Percentiles rank a stretch among this genome's conserved stretches.
Evolutionary conservation across 192 early-diverging fungal species (phyloP).

Genomic region (Lobosporangium transversale): DNA sequence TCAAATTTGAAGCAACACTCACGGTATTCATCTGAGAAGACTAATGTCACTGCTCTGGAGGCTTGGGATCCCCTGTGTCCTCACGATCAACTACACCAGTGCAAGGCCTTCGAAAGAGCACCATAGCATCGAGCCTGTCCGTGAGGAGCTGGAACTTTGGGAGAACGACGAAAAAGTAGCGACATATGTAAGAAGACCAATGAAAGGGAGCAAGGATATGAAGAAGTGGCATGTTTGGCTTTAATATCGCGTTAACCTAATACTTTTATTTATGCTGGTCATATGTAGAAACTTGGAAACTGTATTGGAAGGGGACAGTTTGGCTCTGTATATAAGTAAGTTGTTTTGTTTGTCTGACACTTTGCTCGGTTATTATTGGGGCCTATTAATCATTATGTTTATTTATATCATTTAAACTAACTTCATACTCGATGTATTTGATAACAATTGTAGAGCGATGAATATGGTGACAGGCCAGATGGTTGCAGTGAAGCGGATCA

Average conservation of each 20-base stretch:
- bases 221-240: neutral
- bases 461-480: conserved; percentile 84
- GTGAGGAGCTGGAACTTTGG: conserved; percentile 35
- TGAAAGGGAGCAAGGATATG: neutral
- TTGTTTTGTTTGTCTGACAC: neutral
- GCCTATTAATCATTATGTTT: too few relatives aligned
- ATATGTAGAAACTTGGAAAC: conserved; percentile 74
- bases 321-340: conserved; percentile 83
- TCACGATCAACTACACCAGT: conserved; percentile 41
- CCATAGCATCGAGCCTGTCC: conserved; percentile 12
- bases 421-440: neutral
- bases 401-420: too few relatives aligned
- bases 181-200: conserved; percentile 60
- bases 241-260: too few relatives aligned
- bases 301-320: conserved; percentile 92
- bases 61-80: conserved; percentile 11
- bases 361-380: too few relatives aligned
- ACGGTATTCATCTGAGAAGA: conserved; percentile 27
- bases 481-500: conserved; percentile 89
- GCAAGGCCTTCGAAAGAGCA: conserved; percentile 28
- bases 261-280: neutral
- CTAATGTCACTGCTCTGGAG: conserved; percentile 6
- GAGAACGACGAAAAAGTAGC: conserved; percentile 54
- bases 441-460: conserved; percentile 65
- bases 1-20: conserved; percentile 20